A percentile compares a stretch with the other conserved stretches of the same genome.
These are phyloP conservation scores for Piloderma croceum DNA, from an alignment of 768 basidiomycete species.

Conservation along the genomic window DNA sequence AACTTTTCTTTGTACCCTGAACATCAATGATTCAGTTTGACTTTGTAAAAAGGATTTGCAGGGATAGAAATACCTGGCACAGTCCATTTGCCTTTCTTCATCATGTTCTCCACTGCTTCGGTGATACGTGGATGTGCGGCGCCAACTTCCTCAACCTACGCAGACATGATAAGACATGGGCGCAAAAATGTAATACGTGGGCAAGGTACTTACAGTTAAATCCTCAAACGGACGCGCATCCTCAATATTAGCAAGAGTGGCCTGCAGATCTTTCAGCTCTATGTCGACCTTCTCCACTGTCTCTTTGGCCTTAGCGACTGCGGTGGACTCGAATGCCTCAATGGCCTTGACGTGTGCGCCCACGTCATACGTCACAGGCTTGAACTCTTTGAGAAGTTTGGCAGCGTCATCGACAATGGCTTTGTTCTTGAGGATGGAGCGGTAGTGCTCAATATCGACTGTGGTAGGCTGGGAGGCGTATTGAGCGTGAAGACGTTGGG, in stretches of 20 bases:
- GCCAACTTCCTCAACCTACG: slow-evolving; percentile 81
- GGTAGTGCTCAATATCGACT: slow-evolving; percentile 90
- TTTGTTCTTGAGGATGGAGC: slow-evolving; percentile 86
- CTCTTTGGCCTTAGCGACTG: slow-evolving; percentile 83
- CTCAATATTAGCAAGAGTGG: slow-evolving; percentile 94
- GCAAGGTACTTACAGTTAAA: slow-evolving; percentile 67
- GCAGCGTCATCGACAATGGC: slow-evolving; percentile 89
- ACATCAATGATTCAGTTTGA: too few species aligned
- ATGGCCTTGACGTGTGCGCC: slow-evolving; percentile 87
- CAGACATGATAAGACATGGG: neutral
- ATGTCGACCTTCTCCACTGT: slow-evolving; percentile 86
- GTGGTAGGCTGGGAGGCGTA: slow-evolving; percentile 69
- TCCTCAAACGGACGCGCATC: slow-evolving; percentile 97
- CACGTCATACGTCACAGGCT: slow-evolving; percentile 93
- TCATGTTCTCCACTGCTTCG: slow-evolving; percentile 89
- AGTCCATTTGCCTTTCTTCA: slow-evolving; percentile 97
- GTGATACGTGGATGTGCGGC: slow-evolving; percentile 88
- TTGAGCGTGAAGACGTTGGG: slow-evolving; percentile 64
- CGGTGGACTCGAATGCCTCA: slow-evolving; percentile 93
- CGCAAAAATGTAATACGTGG: neutral
- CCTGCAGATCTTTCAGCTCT: slow-evolving; percentile 87
- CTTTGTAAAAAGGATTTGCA: neutral
- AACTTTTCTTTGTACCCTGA: slow-evolving; percentile 93
- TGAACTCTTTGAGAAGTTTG: slow-evolving; percentile 83
- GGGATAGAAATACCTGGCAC: slow-evolving; percentile 69